Evolutionary conservation across 331 rosid genomes (phyloP).

Genomic region (Cydonia oblonga): DNA sequence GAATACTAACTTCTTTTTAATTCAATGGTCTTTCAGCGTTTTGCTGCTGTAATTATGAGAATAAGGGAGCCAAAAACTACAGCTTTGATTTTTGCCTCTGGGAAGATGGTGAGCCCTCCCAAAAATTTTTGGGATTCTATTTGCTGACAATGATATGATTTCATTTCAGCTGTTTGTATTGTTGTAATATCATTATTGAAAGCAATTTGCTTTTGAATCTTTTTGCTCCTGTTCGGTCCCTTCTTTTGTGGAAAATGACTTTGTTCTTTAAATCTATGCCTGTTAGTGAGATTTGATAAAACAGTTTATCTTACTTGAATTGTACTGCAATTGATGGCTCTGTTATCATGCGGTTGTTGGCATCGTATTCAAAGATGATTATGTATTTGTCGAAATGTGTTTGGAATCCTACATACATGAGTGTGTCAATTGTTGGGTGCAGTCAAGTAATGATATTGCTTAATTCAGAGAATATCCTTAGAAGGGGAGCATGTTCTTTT

Average conservation of each 20-base stretch:
- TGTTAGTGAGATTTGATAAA: neutral
- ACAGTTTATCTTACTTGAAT: neutral
- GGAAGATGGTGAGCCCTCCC: conserved; percentile 61
- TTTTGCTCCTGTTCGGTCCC: neutral
- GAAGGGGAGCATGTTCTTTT: neutral
- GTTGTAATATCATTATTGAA: neutral
- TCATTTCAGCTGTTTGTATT: neutral
- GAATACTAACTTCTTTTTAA: neutral
- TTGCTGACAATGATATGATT: neutral
- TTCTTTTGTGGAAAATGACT: neutral
- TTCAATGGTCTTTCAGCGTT: conserved; percentile 50
- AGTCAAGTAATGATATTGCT: neutral
- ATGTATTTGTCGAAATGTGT: neutral
- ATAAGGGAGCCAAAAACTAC: conserved; percentile 95
- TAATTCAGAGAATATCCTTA: neutral
- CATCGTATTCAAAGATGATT: neutral
- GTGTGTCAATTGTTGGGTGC: neutral
- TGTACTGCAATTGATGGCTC: neutral
- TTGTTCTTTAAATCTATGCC: neutral
- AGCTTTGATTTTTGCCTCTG: conserved; percentile 90
- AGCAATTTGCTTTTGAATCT: neutral
- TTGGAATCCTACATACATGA: neutral
- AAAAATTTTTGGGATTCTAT: neutral
- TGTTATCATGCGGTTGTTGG: neutral
- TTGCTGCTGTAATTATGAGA: conserved; percentile 98